A percentile compares a stretch with the other conserved stretches of the same genome.
Evolutionary conservation across 371 early-diverging fungal genomes (phyloP).

Genomic region (Fennellomyces sp.): DNA sequence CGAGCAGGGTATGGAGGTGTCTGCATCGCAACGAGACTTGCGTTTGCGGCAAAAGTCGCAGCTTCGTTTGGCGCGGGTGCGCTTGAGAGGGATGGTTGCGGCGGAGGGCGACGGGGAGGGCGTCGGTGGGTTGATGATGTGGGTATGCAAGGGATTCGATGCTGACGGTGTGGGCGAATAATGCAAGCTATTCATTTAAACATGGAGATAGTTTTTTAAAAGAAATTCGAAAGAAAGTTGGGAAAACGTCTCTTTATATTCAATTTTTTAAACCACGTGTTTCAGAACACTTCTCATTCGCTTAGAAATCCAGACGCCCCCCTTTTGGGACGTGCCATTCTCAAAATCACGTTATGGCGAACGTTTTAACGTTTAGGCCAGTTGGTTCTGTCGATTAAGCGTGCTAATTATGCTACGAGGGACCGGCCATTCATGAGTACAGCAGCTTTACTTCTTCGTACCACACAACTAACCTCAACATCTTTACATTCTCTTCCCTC

Average conservation of each 20-base stretch:
- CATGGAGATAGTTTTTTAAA: not conserved
- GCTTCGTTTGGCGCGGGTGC: constrained; percentile 54
- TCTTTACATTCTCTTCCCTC: constrained; percentile 46
- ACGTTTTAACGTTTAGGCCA: too few relatives aligned
- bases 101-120: constrained; percentile 1
- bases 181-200: constrained; percentile 18
- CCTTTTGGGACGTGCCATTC: too few relatives aligned
- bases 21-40: constrained; percentile 55
- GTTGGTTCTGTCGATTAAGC: not conserved
- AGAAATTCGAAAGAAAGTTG: constrained; percentile 12
- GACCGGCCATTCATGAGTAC: not conserved
- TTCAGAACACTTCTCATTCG: too few relatives aligned
- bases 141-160: constrained; percentile 1
- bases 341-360: too few relatives aligned
- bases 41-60: constrained; percentile 57
- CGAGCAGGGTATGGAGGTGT: constrained; percentile 48
- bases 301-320: not conserved
- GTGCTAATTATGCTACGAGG: not conserved
- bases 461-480: constrained; percentile 54
- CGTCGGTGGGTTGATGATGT: not conserved
- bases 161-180: constrained; percentile 12
- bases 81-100: constrained; percentile 28
- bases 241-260: constrained; percentile 17
- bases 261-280: too few relatives aligned
- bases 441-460: too few relatives aligned